Percentiles rank a stretch among this genome's conserved stretches.
Conservation (phyloP, 768 basidiomycete genomes). For the Lentinus tigrinus region DNA sequence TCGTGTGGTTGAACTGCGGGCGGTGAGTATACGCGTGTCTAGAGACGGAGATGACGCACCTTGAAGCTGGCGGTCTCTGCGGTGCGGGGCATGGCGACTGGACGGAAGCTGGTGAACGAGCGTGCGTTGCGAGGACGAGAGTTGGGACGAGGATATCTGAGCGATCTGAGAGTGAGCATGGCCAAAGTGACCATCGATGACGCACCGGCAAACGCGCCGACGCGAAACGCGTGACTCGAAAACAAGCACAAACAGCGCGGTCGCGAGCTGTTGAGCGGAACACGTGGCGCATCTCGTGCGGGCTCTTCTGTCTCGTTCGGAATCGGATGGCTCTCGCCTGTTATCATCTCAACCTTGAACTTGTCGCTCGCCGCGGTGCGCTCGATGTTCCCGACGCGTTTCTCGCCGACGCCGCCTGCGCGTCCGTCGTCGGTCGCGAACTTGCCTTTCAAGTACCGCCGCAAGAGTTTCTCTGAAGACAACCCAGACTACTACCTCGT, state of each 20-base stretch:
- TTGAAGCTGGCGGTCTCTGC: constrained; percentile 66
- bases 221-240: constrained; percentile 18
- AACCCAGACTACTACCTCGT: constrained; percentile 1
- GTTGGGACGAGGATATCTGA: background rate
- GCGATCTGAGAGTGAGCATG: background rate
- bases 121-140: constrained; percentile 4
- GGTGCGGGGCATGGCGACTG: constrained; percentile 53
- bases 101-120: constrained; percentile 2
- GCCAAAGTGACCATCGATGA: constrained; percentile 7
- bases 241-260: constrained; percentile 19
- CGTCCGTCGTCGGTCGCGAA: constrained; percentile 8
- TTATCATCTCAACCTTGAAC: background rate
- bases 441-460: constrained; percentile 19
- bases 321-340: background rate
- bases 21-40: background rate
- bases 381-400: background rate
- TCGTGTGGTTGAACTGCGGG: constrained; percentile 77
- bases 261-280: constrained; percentile 14
- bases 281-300: constrained; percentile 8
- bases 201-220: background rate
- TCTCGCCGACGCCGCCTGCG: background rate
- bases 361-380: background rate
- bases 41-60: constrained; percentile 29
- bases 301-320: background rate
- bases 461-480: constrained; percentile 18